Base-by-base conservation (phyloP, 345 rosid species). In the Populus alba region DNA sequence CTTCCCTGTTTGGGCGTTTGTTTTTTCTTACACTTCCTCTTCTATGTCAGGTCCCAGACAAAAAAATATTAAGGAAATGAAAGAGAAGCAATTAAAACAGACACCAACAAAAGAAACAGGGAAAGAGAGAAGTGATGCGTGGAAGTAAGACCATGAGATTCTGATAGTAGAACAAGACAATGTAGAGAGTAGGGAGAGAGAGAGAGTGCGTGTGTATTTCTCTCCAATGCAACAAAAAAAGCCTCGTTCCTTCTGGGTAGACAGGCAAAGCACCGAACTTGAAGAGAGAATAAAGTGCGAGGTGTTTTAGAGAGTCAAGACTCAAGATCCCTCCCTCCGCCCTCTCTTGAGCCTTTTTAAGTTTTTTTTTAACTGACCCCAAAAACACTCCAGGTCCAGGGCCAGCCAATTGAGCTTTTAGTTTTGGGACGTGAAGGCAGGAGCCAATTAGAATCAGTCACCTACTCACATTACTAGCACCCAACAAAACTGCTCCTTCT, bases 141-240 rank as follows among this genome's bases (percentile, higher is more conserved):
- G 81, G 88, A 82, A 88, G 83, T 68, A 77, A 81, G 75, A 81
- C 47, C 73, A 75, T 68, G 86, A 85, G 89, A 87, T 83, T 87
- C 78, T 76, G 82, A 66, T 83, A 66, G 81, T 66, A 78, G 68
- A 85, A 89, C 83, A 84, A 83, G 91, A 88, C 94, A 91, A 88
- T 90, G 91, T 74, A 84, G 74, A 43, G 31, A 43, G 31, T 20
- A 37, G 63, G 49, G 47, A 71, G 77, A 82, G 38, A 79, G 77
- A 79, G 77, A 76, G 84, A 70, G 70, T 67, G 27, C 78, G 80
- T 71, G 85, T 72, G 23, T 59, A 43, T 67, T 70, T 35, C 67
- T 78, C 43, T 22, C 73, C 47, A 53, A 39, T 72, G 57, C 65
- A 27, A 66, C 38, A 20, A 61, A 71, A 72, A 77, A 81, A 83